Conservation (phyloP, 2,329 filamentous ascomycete genomes). For the Clonostachys rosea region DNA sequence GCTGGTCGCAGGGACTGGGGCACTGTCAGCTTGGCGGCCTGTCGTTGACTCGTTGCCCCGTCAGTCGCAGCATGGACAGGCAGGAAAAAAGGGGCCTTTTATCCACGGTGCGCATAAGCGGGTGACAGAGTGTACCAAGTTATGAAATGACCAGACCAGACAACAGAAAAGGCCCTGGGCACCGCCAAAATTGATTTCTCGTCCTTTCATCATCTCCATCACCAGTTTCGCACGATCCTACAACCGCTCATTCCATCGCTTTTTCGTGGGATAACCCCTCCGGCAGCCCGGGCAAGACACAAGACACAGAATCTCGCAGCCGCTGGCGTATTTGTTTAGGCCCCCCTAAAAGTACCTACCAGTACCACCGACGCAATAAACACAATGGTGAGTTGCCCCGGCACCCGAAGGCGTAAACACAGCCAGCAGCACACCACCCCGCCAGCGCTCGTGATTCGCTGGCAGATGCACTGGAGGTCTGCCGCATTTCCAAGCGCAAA, state of each 20-base stretch:
- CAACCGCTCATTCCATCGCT: neutral
- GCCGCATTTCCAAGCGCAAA: neutral
- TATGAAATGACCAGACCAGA: too few species aligned
- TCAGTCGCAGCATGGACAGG: too few species aligned
- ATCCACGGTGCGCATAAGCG: too few species aligned
- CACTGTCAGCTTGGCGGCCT: too few species aligned
- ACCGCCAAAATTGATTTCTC: neutral
- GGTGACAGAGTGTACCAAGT: too few species aligned
- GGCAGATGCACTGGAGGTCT: conserved; percentile 2
- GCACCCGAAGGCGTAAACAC: neutral
- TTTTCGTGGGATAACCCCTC: neutral
- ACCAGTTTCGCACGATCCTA: neutral
- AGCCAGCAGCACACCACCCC: neutral
- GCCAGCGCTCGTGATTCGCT: conserved; percentile 21
- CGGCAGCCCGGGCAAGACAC: too few species aligned
- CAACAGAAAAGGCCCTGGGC: neutral
- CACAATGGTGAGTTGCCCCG: neutral
- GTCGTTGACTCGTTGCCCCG: too few species aligned
- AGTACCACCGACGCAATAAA: conserved; percentile 6
- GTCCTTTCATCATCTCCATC: neutral
- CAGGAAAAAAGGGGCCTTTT: too few species aligned
- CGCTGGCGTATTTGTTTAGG: too few species aligned
- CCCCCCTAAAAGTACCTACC: too few species aligned
- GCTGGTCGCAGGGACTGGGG: too few species aligned
- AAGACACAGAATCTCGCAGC: too few species aligned